Evolutionary conservation across 441 rosid genomes (phyloP).

Genomic region (Populus hybrid): DNA sequence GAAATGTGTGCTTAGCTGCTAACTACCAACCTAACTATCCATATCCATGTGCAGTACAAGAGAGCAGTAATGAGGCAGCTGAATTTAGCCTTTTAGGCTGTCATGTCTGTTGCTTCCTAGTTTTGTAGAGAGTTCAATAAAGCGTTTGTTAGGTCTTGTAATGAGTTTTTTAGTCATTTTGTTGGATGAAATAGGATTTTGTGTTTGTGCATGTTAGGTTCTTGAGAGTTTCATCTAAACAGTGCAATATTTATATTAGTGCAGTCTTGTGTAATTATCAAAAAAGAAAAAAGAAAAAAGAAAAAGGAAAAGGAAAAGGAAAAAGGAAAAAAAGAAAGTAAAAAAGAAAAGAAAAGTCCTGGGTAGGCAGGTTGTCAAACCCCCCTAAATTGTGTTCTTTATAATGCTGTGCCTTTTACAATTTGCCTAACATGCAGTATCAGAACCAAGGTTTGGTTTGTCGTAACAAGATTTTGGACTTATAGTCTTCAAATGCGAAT

Average conservation of each 20-base stretch:
- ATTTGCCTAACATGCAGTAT: neutral
- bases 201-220: neutral
- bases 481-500: neutral
- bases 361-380: neutral
- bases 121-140: neutral
- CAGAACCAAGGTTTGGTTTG: neutral
- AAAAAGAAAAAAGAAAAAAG: too few species aligned
- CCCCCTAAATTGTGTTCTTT: neutral
- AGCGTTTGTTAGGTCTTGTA: neutral
- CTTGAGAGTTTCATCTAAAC: neutral
- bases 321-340: too few species aligned
- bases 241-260: neutral
- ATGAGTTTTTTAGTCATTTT: neutral
- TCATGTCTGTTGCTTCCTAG: neutral
- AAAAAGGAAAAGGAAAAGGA: too few species aligned
- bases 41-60: neutral
- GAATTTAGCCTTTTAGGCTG: neutral
- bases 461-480: neutral
- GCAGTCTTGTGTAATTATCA: too few species aligned
- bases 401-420: neutral
- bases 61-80: neutral
- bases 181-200: neutral
- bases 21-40: neutral
- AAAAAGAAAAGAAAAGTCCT: neutral
- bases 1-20: neutral